A percentile compares a stretch with the other conserved stretches of the same genome.
Evolutionary conservation across 345 rosid species (phyloP).

Genomic region (Sonneratia alba): DNA sequence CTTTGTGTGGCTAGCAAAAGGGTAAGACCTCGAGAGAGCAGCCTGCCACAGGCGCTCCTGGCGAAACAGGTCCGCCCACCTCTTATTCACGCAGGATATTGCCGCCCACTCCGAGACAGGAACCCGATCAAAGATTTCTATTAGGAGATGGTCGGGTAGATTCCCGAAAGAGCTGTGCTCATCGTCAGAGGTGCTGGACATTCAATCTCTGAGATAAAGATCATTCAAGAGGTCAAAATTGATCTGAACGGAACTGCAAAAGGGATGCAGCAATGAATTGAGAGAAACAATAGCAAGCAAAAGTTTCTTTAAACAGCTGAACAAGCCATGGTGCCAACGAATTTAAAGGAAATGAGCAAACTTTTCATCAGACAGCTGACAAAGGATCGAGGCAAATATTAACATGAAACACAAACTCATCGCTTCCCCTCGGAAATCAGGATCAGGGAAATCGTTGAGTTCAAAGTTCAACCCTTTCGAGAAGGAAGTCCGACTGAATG

Average conservation of each 20-base stretch:
- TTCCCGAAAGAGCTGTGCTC: slow-evolving; percentile 34
- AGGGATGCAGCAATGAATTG: background rate
- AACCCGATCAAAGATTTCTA: slow-evolving; percentile 67
- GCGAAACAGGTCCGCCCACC: slow-evolving; percentile 57
- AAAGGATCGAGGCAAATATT: background rate
- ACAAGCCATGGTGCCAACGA: background rate
- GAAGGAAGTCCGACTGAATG: background rate
- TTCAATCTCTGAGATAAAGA: slow-evolving; percentile 32
- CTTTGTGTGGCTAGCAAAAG: slow-evolving; percentile 39
- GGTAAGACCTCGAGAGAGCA: slow-evolving; percentile 51
- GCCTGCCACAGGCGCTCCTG: slow-evolving; percentile 85
- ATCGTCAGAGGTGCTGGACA: slow-evolving; percentile 29
- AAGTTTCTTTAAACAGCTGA: background rate
- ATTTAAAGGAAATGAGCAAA: background rate
- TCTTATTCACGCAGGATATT: slow-evolving; percentile 55
- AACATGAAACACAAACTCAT: background rate
- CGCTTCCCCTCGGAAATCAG: background rate
- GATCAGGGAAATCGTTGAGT: background rate
- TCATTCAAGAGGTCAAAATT: background rate
- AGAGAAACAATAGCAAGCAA: background rate
- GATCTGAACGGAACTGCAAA: background rate
- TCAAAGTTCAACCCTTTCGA: no score
- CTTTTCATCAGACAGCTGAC: background rate
- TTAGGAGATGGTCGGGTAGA: slow-evolving; percentile 71
- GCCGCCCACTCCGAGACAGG: slow-evolving; percentile 56